Evolutionary conservation across 2,329 filamentous ascomycete species (phyloP), one percentile per base, ranked within the genome.

Genomic region (Exophiala calicioides): DNA sequence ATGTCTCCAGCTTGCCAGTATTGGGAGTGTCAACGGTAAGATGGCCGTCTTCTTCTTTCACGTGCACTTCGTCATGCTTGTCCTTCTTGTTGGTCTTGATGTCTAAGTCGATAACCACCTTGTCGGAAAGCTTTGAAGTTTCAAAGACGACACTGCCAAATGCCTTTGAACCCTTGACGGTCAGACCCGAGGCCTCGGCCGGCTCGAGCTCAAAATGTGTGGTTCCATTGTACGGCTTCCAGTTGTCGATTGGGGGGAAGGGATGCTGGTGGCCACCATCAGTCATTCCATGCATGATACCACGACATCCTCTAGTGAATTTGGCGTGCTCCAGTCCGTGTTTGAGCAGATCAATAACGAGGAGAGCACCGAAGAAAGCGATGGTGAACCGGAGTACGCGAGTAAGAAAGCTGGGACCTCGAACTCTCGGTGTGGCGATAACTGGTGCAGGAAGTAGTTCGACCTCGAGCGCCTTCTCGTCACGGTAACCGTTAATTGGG

Each of bases 251-350:
- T 4, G 50, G 62, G 95, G 86, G 40, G 80, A 77, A 55, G 90
- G 84, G 62, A 97, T 93, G 75, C 90, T 94, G 60, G 88, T 91
- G 38, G 96, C 93, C 32, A 96, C 88, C 43, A 9, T 47, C 43
- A n/a, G n/a, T n/a, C n/a, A n/a, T n/a, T n/a, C n/a, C n/a, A n/a
- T n/a, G n/a, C n/a, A n/a, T n/a, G n/a, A n/a, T n/a, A n/a, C n/a
- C n/a, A n/a, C n/a, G n/a, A n/a, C n/a, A n/a, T n/a, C n/a, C n/a
- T n/a, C n/a, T n/a, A n/a, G n/a, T n/a, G n/a, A n/a, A n/a, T n/a
- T n/a, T n/a, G n/a, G n/a, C n/a, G n/a, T n/a, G n/a, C n/a, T n/a
- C n/a, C n/a, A n/a, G n/a, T n/a, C n/a, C n/a, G n/a, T n/a, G n/a
- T n/a, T n/a, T n/a, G n/a, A n/a, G n/a, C n/a, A n/a, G n/a, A n/a